Percentiles rank a stretch among this genome's conserved stretches.
phyloP scores from a whole-genome alignment of 208 protist species.

The Strigomonas culicis region DNA sequence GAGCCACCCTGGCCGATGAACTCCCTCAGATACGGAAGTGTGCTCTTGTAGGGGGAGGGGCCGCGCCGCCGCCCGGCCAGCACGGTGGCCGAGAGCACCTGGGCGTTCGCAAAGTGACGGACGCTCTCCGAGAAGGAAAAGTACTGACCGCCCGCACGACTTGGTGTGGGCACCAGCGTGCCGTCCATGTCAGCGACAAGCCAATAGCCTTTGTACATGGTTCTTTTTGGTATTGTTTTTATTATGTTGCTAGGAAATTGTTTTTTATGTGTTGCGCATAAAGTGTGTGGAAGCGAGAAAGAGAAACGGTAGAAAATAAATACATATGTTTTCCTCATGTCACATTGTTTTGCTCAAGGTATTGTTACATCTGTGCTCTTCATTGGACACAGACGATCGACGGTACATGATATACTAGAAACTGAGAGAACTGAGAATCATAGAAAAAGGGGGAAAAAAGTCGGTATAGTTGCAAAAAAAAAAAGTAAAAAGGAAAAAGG shows the following conservation, averaged over 20 bases:
- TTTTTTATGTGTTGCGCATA: too few relatives aligned
- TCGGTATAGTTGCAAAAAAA: constrained; percentile 8
- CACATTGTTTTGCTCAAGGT: not conserved
- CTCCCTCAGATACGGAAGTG: constrained; percentile 27
- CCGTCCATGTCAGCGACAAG: constrained; percentile 65
- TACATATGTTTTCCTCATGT: constrained; percentile 7
- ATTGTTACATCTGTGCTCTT: not conserved
- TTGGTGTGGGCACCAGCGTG: constrained; percentile 49
- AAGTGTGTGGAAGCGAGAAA: too few relatives aligned
- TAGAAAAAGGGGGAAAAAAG: constrained; percentile 8
- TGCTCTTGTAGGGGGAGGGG: constrained; percentile 39
- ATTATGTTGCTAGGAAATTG: not conserved
- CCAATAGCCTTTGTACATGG: constrained; percentile 47
- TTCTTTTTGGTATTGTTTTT: not conserved
- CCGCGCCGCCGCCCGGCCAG: too few relatives aligned
- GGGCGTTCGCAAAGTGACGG: constrained; percentile 8
- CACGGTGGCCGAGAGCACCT: too few relatives aligned
- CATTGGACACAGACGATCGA: constrained; percentile 1
- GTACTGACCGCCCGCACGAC: constrained; percentile 41
- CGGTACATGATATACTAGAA: not conserved
- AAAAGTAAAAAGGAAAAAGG: constrained; percentile 15
- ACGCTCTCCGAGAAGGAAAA: constrained; percentile 28
- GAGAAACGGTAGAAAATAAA: too few relatives aligned
- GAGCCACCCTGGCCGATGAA: constrained; percentile 34
- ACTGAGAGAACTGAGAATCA: not conserved